Evolutionary conservation across 495 filamentous ascomycete species (phyloP).

Genomic region (Tuber melanosporum): DNA sequence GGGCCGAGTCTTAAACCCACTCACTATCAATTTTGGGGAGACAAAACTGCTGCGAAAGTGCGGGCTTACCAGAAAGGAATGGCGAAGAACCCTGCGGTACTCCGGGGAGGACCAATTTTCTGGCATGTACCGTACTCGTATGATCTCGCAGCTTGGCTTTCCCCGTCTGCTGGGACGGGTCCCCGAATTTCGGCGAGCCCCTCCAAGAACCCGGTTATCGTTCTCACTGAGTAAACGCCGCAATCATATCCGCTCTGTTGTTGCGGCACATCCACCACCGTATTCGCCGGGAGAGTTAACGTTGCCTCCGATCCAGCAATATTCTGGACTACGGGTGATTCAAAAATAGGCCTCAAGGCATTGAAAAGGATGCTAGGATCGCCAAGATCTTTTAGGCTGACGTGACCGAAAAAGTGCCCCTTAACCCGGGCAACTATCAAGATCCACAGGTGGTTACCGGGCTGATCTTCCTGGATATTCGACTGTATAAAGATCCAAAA

Average conservation of each 20-base stretch:
- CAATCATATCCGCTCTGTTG: constrained; percentile 19
- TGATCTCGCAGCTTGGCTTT: neutral
- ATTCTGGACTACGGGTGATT: neutral
- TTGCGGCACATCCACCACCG: neutral
- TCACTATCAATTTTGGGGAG: neutral
- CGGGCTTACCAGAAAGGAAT: neutral
- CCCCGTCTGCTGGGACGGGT: neutral
- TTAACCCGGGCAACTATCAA: constrained; percentile 2
- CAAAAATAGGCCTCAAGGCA: neutral
- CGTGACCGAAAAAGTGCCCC: neutral
- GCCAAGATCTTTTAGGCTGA: neutral
- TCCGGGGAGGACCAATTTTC: neutral
- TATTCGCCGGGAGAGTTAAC: neutral
- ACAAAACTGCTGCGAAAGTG: neutral
- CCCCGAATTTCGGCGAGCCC: neutral
- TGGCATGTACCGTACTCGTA: neutral
- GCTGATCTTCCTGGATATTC: neutral
- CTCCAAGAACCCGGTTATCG: constrained; percentile 6
- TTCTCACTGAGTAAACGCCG: constrained; percentile 10
- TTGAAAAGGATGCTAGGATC: neutral
- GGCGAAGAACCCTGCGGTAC: neutral
- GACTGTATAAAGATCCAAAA: constrained; percentile 21
- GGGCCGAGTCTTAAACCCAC: neutral
- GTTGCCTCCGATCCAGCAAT: neutral
- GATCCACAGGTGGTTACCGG: neutral